Conservation (phyloP, 108 stramenopile genomes). For the Nitzschia sp. region DNA sequence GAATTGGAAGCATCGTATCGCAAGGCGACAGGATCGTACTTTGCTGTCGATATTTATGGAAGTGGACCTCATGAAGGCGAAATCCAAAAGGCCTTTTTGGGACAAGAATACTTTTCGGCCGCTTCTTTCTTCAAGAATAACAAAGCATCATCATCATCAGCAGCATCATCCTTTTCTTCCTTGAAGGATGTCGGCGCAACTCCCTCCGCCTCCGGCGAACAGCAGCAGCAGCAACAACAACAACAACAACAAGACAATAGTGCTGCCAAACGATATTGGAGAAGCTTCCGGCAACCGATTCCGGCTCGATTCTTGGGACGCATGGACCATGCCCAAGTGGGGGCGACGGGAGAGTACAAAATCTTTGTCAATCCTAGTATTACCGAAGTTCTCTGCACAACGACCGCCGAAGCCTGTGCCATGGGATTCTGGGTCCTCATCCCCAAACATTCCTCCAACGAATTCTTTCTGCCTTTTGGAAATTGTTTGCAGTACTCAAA, state of each 20-base stretch:
- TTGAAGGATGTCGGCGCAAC: too few species aligned
- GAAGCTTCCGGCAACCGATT: conserved; percentile 37
- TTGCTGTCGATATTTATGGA: conserved; percentile 73
- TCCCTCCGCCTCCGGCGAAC: not conserved
- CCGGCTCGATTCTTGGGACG: conserved; percentile 67
- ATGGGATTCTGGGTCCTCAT: conserved; percentile 86
- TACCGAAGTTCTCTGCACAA: conserved; percentile 86
- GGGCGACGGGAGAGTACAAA: conserved; percentile 44
- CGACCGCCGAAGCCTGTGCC: conserved; percentile 84
- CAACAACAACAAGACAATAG: not conserved
- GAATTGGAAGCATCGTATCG: conserved; percentile 50
- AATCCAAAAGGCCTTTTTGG: conserved; percentile 61
- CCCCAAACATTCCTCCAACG: conserved; percentile 73
- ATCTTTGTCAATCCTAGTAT: conserved; percentile 79
- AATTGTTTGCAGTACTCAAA: conserved; percentile 70
- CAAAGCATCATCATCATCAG: not conserved
- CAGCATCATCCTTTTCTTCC: conserved; percentile 1
- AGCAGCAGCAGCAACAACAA: not conserved
- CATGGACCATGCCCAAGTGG: conserved; percentile 55
- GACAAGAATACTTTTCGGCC: conserved; percentile 4
- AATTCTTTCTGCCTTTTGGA: conserved; percentile 71
- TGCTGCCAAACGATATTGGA: conserved; percentile 6
- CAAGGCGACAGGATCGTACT: conserved; percentile 55
- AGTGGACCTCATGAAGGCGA: conserved; percentile 68
- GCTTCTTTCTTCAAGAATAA: not conserved